Base-by-base conservation (phyloP, 768 basidiomycete genomes). In the Tricholoma matsutake region DNA sequence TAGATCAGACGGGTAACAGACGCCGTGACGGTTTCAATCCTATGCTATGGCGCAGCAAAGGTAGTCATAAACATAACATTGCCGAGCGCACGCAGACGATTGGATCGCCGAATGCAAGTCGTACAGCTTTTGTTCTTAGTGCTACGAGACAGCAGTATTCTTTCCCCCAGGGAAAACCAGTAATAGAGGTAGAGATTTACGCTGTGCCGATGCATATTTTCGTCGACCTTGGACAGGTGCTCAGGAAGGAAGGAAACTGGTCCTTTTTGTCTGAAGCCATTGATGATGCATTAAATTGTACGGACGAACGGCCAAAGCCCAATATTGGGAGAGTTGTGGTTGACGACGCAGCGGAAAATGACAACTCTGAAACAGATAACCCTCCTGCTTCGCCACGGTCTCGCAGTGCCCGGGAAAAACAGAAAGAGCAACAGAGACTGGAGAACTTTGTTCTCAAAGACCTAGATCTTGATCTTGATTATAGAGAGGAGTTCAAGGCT, bases 141-240 rank as follows among this genome's bases (percentile, higher is more conserved):
- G n/a, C 56, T 16, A 57, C 58, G 49, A 22, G 37, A 16, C 53
- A 57, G 28, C 49, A 14, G 13, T 11, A 14, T 3, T 25, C 28
- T 5, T 56, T 54, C 45, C 57, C 14, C 13, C 37, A 22, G 28
- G 4, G 31, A 41, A 37, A 31, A 22, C 18, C 52, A 35, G 32
- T 41, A 6, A 52, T 61, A 34, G 67, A 76, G 4, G 54, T 85
- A 32, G 75, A 81, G 29, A 67, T 84, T n/a, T 68, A 69, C n/a
- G 54, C 84, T 7, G 76, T 77, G 9, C 89, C 94, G 9, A 65
- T 96, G 9, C 93, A 94, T 67, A 43, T 90, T n/a, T 92, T 93
- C 67, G 56, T 91, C 28, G 92, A 96, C 69, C 74, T 92, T 51
- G 81, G 73, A 34, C 69, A 76, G 58, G 64, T 79, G 18, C 64